These are phyloP conservation scores for Orychophragmus violaceus DNA, from an alignment of 345 rosid genomes.

Conservation along the genomic window DNA sequence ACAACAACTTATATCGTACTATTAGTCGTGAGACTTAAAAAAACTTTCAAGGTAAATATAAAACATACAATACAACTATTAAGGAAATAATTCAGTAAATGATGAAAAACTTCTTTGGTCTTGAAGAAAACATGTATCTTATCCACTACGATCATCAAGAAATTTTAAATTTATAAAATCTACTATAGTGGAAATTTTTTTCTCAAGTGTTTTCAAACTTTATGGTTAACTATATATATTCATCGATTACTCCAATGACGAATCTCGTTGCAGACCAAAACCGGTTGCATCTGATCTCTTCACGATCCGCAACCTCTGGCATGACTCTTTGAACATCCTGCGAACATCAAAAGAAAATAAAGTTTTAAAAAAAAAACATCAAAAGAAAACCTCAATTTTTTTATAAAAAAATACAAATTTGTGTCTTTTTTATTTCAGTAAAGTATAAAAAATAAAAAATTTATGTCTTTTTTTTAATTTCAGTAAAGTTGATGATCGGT, in stretches of 20 bases:
- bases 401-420: background rate
- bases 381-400: background rate
- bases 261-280: slow-evolving; percentile 29
- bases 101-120: background rate
- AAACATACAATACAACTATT: background rate
- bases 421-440: background rate
- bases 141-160: background rate
- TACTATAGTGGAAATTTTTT: background rate
- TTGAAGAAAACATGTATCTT: background rate
- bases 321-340: slow-evolving; percentile 65
- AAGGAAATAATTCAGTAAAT: background rate
- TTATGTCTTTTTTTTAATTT: background rate
- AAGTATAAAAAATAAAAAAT: background rate
- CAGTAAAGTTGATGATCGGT: background rate
- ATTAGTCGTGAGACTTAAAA: background rate
- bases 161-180: background rate
- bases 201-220: background rate
- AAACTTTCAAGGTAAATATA: background rate
- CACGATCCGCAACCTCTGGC: slow-evolving; percentile 56
- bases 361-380: no score
- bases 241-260: background rate
- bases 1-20: background rate
- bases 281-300: slow-evolving; percentile 53
- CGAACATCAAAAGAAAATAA: background rate
- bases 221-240: background rate